Conservation (phyloP, 140 eudicot species). For the Stevia rebaudiana region DNA sequence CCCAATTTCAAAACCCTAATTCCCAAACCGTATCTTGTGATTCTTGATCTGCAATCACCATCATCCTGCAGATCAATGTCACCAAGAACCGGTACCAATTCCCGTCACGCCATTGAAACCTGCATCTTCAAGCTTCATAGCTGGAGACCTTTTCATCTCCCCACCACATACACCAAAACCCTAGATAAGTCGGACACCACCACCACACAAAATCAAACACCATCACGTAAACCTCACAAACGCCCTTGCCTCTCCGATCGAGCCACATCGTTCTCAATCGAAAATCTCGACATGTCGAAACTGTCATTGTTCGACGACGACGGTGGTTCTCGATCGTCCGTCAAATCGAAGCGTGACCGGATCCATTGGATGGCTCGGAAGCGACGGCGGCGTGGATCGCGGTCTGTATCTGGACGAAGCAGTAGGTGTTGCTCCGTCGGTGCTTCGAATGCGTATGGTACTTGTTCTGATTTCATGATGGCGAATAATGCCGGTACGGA, state of each 20-base stretch:
- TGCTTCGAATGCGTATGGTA: conserved; percentile 65
- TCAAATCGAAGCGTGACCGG: conserved; percentile 35
- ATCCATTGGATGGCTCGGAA: conserved; percentile 52
- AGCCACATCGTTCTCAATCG: conserved; percentile 65
- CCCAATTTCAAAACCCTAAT: conserved; percentile 24
- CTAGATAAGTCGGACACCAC: conserved; percentile 43
- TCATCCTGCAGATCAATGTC: conserved; percentile 40
- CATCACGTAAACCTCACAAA: conserved; percentile 44
- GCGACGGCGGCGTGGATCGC: conserved; percentile 73
- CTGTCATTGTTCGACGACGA: conserved; percentile 65
- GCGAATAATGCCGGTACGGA: conserved; percentile 64
- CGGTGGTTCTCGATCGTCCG: conserved; percentile 27
- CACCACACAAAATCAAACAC: neutral
- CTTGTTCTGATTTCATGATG: conserved; percentile 82
- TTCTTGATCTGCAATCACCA: neutral
- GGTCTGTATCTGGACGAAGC: conserved; percentile 81
- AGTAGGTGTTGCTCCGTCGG: conserved; percentile 69
- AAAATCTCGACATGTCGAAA: conserved; percentile 61
- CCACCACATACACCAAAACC: conserved; percentile 43
- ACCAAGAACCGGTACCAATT: conserved; percentile 35
- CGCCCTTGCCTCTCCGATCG: conserved; percentile 84
- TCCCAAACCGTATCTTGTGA: neutral
- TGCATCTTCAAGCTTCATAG: conserved; percentile 67
- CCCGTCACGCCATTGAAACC: conserved; percentile 61
- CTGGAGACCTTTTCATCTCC: conserved; percentile 73